Evolutionary conservation across 2,329 filamentous ascomycete species (phyloP), one percentile per base, ranked within the genome.

Genomic region (Pseudopithomyces maydicus): DNA sequence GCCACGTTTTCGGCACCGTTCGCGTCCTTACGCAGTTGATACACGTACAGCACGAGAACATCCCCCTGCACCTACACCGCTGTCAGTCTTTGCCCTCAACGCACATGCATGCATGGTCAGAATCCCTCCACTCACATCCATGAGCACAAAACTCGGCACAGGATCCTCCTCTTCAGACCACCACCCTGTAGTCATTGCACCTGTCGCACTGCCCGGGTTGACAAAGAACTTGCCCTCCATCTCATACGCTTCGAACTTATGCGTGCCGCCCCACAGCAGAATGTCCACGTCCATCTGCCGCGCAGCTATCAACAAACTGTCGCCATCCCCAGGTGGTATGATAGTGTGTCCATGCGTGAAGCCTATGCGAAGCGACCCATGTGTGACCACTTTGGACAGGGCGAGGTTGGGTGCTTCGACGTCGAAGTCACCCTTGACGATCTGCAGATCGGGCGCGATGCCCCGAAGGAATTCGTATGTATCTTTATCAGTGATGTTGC

Each of bases 11-110:
- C 81, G 36, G 76, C 78, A 3, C 82, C 82, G 58, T 82, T 78
- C 35, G 76, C 80, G 55, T 84, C 81, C 62, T 78, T 83, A 62
- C 80, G 79, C 55, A 85, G 69, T 65, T 84, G 82, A 62, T 98
- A 98, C 52, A 98, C 94, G 76, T 98, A 98, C 48, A 98, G 83
- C 57, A 96, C 96, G 64, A 98, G 84, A 15, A 96, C 96, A 74
- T 97, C 96, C 32, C 94, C 94, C 85, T 98, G 94, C 35, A 96
- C 91, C 92, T 96, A 67, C 44, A 49, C 19, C 51, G 33, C 47
- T 50, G 60, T 72, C 62, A 72, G 67, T 58, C 55, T 11, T 22
- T 10, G 48, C 58, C 41, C 39, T 22, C 23, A 15, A 19, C n/a
- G 6, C 22, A 14, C 45, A 22, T 12, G 12, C 29, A 48, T 89